These are phyloP conservation scores for Tricholomella constricta DNA, from an alignment of 768 basidiomycete genomes.

Conservation along the genomic window DNA sequence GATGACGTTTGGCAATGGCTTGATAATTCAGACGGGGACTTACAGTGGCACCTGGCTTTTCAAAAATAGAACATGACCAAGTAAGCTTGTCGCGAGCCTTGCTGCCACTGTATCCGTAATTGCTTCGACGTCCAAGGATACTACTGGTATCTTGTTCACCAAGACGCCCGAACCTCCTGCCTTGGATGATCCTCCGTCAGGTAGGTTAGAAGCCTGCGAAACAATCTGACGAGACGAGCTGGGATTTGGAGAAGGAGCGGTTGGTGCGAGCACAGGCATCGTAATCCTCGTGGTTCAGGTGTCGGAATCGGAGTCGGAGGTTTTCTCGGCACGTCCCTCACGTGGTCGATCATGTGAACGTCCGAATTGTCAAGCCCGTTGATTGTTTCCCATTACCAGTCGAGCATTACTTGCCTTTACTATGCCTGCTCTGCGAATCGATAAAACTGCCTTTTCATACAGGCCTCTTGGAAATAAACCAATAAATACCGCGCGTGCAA, in stretches of 20 bases:
- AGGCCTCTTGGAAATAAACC: background rate
- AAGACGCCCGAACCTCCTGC: background rate
- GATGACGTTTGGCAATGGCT: background rate
- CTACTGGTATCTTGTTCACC: conserved; percentile 31
- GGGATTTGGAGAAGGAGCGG: background rate
- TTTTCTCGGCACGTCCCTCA: conserved; percentile 6
- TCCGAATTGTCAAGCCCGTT: no score
- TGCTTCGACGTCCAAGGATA: conserved; percentile 48
- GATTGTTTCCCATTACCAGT: no score
- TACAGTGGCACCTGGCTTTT: conserved; percentile 82
- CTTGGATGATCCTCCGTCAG: background rate
- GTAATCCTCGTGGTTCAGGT: background rate
- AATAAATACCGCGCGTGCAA: background rate
- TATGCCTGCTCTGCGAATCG: conserved; percentile 23
- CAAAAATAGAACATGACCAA: conserved; percentile 73
- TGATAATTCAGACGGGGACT: conserved; percentile 34
- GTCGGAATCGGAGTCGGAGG: background rate
- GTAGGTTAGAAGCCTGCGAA: background rate
- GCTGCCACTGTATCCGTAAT: conserved; percentile 65
- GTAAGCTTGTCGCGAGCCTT: conserved; percentile 58
- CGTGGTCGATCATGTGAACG: conserved; percentile 1
- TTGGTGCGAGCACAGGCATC: conserved; percentile 6
- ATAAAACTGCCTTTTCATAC: conserved; percentile 15
- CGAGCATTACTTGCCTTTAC: no score
- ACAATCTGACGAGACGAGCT: no score